A percentile compares a stretch with the other conserved stretches of the same genome.
phyloP scores from a whole-genome alignment of 345 rosid species.

The Arabidopsis thaliana region TAIR10.1 NC_003070.9:4549001-4549500 shows the following conservation, averaged over 20 bases:
- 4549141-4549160: conserved; percentile 32
- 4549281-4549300: neutral
- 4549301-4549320: conserved; percentile 16
- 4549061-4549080: too few species aligned
- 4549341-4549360: conserved; percentile 14
- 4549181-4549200: conserved; percentile 26
- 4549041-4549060: too few species aligned
- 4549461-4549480: neutral
- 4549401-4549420: neutral
- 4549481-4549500: neutral
- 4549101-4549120: neutral
- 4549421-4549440: neutral
- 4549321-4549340: conserved; percentile 30
- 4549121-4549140: conserved; percentile 22
- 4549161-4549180: conserved; percentile 22
- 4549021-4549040: neutral
- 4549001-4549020: neutral
- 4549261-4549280: neutral
- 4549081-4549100: neutral
- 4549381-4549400: neutral
- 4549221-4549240: conserved; percentile 31
- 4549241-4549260: conserved; percentile 30
- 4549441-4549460: neutral
- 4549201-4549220: conserved; percentile 42
- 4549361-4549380: conserved; percentile 12